Evolutionary conservation across 164 flowering plant genomes (phyloP), one percentile per base, ranked within the genome.

Genomic region (Dillenia turbinata): DNA sequence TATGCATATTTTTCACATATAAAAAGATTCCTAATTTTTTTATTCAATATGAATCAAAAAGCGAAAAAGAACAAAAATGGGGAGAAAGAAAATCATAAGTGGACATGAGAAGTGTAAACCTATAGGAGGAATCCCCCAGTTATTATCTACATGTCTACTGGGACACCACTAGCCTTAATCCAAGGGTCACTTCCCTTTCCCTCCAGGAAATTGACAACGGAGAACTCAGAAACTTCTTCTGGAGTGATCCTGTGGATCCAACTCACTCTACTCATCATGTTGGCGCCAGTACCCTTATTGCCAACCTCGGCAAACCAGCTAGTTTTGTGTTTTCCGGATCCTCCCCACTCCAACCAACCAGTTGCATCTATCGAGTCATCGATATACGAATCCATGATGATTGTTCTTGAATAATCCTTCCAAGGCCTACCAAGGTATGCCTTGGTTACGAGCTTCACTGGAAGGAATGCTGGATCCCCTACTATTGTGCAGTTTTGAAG

Each of bases 371-470:
- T 71, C 13, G 61, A 49, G 17, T 50, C 59, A 33, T 66, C 70
- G 12, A 71, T 60, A 26, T 61, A 17, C 6, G 73, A 43, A 9
- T 70, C 19, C 73, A 75, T 72, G 57, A 75, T 59, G 11, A 78
- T 58, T 14, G 77, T 68, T 22, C 79, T 61, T 2, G 82, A 73
- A 60, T 43, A 78, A 52, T 72, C 67, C 66, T 78, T 75, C 82
- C 77, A 73, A 13, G 82, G 82, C 9, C 82, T 63, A 43, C 82
- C 82, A 1, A 78, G 68, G 65, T 72, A 78, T 0, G 82, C 46
- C 47, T 54, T 45, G 54, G 59, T 0, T 2, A 43, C 5, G 2
- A 50, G 49, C 54, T 48, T 59, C 17, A 22, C 46, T 0, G 43
- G 49, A 9, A 16, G 12, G 65, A 54, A 68, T 2, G 7, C 60